Base-by-base conservation (phyloP, 345 rosid genomes). In the Aquilaria malaccensis region DNA sequence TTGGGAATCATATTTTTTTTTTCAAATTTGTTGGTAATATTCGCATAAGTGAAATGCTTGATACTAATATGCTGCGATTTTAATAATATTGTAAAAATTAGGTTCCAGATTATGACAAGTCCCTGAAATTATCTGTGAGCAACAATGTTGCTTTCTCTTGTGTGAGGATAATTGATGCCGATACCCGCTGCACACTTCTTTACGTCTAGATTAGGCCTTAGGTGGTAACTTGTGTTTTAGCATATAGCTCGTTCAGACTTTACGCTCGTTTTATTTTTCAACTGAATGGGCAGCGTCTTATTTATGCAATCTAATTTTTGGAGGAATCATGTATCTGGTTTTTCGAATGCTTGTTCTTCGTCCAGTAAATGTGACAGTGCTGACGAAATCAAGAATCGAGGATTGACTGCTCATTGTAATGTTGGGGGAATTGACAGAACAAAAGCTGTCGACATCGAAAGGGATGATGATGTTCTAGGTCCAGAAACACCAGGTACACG, bases 401-500 rank as follows among this genome's bases (percentile, higher is more conserved):
- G 52, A 56, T 33, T 56, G 48, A 33, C 15, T 58, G 33, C 52
- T 59, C 72, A 60, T 52, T 55, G 46, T 64, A 66, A 67, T 29
- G 80, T 57, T 64, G 54, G 60, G 55, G 13, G 13, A 69, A 61
- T 30, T 50, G 71, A 69, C 59, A 45, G 59, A 55, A 78, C 60
- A 69, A 2, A 50, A 54, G 50, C 50, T 30, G 43, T 67, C 50
- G 58, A 52, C 45, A 33, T 50, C 62, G 76, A 71, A 63, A 55
- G 55, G 13, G 77, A 63, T 48, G 69, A 69, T 50, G 83, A 78
- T 65, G 70, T 82, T 75, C 78, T 59, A 46, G 80, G 86, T 49
- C 97, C 97, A 33, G 87, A 85, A 50, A 87, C 98, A 51, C 97
- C 94, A 9, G 94, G 91, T 37, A 71, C 67, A 70, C 75, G 69